Conservation (phyloP, 176 grass and related monocot species). For the Paspalum vaginatum region DNA sequence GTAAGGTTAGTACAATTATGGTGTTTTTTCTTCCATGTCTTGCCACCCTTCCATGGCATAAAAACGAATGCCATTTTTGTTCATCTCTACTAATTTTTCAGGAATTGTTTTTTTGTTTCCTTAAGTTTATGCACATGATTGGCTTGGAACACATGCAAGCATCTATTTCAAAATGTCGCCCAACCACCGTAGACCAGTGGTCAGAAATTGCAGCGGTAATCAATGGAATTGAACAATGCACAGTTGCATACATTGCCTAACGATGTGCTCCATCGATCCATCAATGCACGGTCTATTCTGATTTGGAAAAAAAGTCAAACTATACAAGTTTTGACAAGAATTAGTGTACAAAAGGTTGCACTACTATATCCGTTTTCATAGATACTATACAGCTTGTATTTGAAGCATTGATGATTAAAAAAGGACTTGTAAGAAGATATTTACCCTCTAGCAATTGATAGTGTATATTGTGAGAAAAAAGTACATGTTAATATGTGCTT, state of each 20-base stretch:
- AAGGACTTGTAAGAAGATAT: neutral
- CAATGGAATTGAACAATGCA: constrained; percentile 4
- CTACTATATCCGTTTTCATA: too few species aligned
- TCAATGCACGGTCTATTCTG: neutral
- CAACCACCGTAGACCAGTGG: neutral
- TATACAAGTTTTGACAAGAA: neutral
- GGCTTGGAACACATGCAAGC: neutral
- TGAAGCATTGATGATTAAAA: too few species aligned
- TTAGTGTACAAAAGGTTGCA: too few species aligned
- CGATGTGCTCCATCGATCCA: neutral
- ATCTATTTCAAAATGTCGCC: constrained; percentile 27
- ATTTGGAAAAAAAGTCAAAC: neutral
- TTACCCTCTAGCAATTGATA: neutral
- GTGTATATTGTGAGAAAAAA: neutral
- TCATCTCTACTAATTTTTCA: neutral
- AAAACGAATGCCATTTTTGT: neutral
- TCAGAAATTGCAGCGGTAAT: constrained; percentile 8
- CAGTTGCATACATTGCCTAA: neutral
- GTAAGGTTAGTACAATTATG: neutral
- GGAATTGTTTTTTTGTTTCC: neutral
- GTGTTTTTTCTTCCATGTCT: neutral
- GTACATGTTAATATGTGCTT: neutral
- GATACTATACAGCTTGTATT: too few species aligned
- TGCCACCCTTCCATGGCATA: neutral
- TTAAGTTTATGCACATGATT: neutral